phyloP scores from a whole-genome alignment of 441 rosid genomes.

The Populus hybrid region DNA sequence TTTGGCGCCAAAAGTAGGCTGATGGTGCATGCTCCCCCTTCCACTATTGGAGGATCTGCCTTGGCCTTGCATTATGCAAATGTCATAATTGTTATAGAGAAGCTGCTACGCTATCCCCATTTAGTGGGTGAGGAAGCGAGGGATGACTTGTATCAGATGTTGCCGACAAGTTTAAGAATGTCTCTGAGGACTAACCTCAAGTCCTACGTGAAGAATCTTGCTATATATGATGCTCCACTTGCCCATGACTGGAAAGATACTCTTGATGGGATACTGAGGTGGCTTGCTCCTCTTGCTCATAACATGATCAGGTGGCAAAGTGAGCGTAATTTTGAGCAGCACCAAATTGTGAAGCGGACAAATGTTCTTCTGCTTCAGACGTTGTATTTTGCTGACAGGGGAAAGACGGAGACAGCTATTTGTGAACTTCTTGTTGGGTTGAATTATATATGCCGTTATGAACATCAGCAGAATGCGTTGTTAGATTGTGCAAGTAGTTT shows the following conservation, averaged over 20 bases:
- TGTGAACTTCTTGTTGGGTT: constrained; percentile 86
- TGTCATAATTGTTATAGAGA: constrained; percentile 78
- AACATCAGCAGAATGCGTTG: constrained; percentile 83
- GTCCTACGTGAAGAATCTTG: constrained; percentile 70
- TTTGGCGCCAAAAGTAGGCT: constrained; percentile 53
- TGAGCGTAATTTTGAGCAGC: constrained; percentile 92
- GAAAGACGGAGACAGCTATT: constrained; percentile 69
- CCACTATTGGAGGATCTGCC: constrained; percentile 88
- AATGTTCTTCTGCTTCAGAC: constrained; percentile 90
- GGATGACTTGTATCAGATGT: constrained; percentile 90
- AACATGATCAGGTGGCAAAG: constrained; percentile 97
- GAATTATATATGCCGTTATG: constrained; percentile 92
- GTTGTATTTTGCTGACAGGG: constrained; percentile 85
- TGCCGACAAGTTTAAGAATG: constrained; percentile 73
- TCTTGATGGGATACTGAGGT: constrained; percentile 60
- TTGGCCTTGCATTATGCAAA: constrained; percentile 88
- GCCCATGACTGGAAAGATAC: constrained; percentile 95
- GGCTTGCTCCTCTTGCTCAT: constrained; percentile 94
- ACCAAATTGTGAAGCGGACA: constrained; percentile 70
- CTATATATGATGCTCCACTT: constrained; percentile 88
- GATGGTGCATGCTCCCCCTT: constrained; percentile 47
- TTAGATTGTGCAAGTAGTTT: constrained; percentile 94
- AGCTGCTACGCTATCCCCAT: constrained; percentile 88
- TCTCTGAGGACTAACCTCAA: constrained; percentile 62
- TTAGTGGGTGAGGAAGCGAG: constrained; percentile 94